A percentile compares a stretch with the other conserved stretches of the same genome.
Evolutionary conservation across 148 eudicot genomes (phyloP).

Genomic region (Chenopodium suecicum): DNA sequence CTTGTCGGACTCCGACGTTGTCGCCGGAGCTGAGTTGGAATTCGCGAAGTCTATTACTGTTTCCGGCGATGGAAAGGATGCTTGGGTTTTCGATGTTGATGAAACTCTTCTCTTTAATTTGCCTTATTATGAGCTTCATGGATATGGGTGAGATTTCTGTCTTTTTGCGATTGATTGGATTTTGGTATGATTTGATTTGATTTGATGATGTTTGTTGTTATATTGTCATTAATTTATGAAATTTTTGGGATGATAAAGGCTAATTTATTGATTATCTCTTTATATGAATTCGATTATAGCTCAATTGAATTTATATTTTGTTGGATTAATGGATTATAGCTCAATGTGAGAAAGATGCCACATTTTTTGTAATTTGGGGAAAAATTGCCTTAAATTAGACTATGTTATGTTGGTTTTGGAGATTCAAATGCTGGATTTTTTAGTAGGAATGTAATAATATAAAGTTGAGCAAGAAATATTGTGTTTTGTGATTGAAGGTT

Average conservation of each 20-base stretch:
- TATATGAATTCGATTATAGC: background rate
- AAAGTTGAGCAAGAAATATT: background rate
- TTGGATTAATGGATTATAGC: too few relatives aligned
- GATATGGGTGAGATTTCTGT: slow-evolving; percentile 50
- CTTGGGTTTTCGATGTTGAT: slow-evolving; percentile 86
- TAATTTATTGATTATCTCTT: background rate
- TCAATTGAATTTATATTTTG: background rate
- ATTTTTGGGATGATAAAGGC: background rate
- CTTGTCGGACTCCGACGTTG: slow-evolving; percentile 45
- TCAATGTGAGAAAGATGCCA: too few relatives aligned
- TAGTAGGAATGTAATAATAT: background rate
- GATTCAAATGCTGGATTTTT: too few relatives aligned
- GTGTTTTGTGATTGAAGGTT: background rate
- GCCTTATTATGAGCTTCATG: slow-evolving; percentile 55
- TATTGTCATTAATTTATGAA: background rate
- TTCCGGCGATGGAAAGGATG: slow-evolving; percentile 53
- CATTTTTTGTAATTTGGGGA: too few relatives aligned
- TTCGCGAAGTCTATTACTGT: slow-evolving; percentile 47
- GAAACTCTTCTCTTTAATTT: slow-evolving; percentile 73
- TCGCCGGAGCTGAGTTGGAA: slow-evolving; percentile 38
- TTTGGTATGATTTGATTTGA: background rate
- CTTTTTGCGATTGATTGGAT: background rate
- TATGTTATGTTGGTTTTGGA: too few relatives aligned
- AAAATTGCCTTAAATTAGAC: too few relatives aligned
- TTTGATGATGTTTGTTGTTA: background rate